Conservation (phyloP, 768 basidiomycete genomes). For the Gloeopeniophorella convolvens region DNA sequence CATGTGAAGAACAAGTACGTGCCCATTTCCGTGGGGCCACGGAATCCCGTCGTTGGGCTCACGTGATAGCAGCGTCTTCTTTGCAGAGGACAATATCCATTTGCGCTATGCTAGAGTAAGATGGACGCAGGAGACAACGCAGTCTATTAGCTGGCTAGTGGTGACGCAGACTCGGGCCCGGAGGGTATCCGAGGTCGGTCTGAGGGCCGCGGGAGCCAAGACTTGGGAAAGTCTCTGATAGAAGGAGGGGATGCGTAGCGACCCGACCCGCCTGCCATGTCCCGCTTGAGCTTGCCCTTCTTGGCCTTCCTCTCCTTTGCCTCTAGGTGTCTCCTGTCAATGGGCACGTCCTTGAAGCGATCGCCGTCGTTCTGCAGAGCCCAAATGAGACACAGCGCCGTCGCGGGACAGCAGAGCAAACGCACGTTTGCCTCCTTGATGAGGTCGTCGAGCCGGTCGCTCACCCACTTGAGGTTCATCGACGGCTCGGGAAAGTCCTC, state of each 20-base stretch:
- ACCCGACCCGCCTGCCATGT: conserved; percentile 16
- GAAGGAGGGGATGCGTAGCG: conserved; percentile 20
- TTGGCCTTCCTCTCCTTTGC: conserved; percentile 67
- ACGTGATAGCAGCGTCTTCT: no score
- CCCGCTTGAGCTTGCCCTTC: conserved; percentile 44
- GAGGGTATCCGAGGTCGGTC: neutral
- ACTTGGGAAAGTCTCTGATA: conserved; percentile 21
- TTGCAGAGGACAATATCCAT: neutral
- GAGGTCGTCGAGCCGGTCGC: conserved; percentile 75
- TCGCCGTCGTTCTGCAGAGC: conserved; percentile 34
- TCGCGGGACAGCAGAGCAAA: conserved; percentile 17
- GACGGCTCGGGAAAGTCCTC: conserved; percentile 77
- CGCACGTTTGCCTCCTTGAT: conserved; percentile 82
- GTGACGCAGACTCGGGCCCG: neutral
- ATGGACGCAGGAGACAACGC: neutral
- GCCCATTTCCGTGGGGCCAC: neutral
- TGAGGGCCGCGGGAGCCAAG: conserved; percentile 25
- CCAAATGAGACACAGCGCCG: neutral
- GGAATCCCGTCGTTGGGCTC: no score
- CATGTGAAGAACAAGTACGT: neutral
- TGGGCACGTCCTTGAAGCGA: conserved; percentile 57
- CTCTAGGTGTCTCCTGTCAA: conserved; percentile 77
- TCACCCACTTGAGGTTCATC: conserved; percentile 94
- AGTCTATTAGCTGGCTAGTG: conserved; percentile 6
- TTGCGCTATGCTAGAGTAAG: neutral